Base-by-base conservation (phyloP, 345 rosid species). In the Salix udensis region DNA sequence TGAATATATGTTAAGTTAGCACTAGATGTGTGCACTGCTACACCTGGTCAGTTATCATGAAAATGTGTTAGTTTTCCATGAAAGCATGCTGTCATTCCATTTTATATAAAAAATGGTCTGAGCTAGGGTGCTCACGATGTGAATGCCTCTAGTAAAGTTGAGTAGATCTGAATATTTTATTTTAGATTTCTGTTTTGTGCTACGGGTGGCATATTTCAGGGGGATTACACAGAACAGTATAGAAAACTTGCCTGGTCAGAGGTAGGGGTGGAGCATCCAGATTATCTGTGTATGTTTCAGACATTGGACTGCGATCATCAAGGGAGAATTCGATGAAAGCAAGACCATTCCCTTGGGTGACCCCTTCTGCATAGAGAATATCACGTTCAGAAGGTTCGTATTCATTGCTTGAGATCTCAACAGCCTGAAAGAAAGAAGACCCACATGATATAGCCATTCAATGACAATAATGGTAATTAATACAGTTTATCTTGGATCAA, bases 251-350 rank as follows among this genome's bases (percentile, higher is more conserved):
- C 99, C 81, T 96, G 77, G 91, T 88, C 75, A 84, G 84, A 55
- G 97, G 94, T 67, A 79, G 88, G 19, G 88, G 82, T 23, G 79
- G 84, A 81, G 85, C 87, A 77, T 92, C 98, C 10, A 88, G 77
- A 82, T 93, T 91, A 46, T 91, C 94, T 0, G 88, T 82, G 84
- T 91, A 94, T 50, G 88, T 84, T 78, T 92, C 97, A 12, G 97
- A 91, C 98, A 88, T 89, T 78, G 98, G 97, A 76, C 97, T 94
- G 15, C 88, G 96, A 77, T 94, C 94, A 64, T 83, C 95, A 18
- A 96, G 97, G 3, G 92, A 88, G 79, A 94, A 96, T 79, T 96
- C 99, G 81, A 94, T 91, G 83, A 94, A 96, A 40, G 98, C 99
- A 81, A 96, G 83, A 65, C 98, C 98, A 65, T 94, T 96, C 67